Percentiles rank a stretch among this genome's conserved stretches.
These are phyloP conservation scores for Musa troglodytarum DNA, from an alignment of 176 grass and related monocot genomes.

Conservation along the genomic window DNA sequence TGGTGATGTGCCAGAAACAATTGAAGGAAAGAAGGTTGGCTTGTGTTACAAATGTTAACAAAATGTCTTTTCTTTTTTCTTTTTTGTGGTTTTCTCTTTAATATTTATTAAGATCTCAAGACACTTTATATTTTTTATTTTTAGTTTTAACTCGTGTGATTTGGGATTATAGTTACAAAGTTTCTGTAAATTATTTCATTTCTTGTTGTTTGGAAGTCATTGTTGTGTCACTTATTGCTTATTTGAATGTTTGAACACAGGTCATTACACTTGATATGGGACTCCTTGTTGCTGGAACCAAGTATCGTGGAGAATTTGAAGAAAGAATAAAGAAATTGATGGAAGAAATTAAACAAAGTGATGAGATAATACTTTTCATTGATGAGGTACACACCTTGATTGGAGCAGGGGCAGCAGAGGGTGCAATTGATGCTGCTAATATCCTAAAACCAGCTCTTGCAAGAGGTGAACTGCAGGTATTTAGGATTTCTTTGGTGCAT, in stretches of 20 bases:
- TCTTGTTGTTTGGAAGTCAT: too few relatives aligned
- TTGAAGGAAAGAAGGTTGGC: conserved; percentile 79
- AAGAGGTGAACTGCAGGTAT: conserved; percentile 89
- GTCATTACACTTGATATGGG: conserved; percentile 92
- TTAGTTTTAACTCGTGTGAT: too few relatives aligned
- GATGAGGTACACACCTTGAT: conserved; percentile 94
- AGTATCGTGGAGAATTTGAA: conserved; percentile 94
- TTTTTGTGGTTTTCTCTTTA: neutral
- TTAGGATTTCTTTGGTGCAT: neutral
- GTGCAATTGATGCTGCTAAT: conserved; percentile 90
- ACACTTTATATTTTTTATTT: too few relatives aligned
- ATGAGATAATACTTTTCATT: conserved; percentile 94
- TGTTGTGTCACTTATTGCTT: too few relatives aligned
- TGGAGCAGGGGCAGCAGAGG: conserved; percentile 81
- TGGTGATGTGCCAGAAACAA: conserved; percentile 89
- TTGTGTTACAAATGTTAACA: too few relatives aligned
- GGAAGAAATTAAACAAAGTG: conserved; percentile 96
- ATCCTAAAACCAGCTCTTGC: conserved; percentile 84
- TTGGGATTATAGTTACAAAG: too few relatives aligned
- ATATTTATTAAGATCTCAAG: too few relatives aligned
- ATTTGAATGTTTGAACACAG: conserved; percentile 14
- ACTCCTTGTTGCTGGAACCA: conserved; percentile 85
- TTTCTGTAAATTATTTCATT: too few relatives aligned
- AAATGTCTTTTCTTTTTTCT: too few relatives aligned
- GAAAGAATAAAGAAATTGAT: conserved; percentile 93